Evolutionary conservation across 225 moss, liverwort and hornwort genomes (phyloP).

Genomic region (Sphagnum tenellum): DNA sequence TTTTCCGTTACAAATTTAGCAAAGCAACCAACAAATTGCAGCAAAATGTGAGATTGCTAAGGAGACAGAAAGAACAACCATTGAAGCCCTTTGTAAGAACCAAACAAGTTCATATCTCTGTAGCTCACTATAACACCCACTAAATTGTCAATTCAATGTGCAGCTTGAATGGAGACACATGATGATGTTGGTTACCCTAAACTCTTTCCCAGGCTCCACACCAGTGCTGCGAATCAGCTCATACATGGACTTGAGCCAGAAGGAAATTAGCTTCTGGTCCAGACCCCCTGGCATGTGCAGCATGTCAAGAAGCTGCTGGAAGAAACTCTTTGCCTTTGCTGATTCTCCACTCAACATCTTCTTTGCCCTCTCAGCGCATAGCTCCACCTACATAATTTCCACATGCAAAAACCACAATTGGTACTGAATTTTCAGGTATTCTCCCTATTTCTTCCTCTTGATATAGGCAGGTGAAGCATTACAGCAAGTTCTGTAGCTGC

Average conservation of each 20-base stretch:
- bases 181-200: conserved; percentile 54
- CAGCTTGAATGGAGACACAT: not conserved
- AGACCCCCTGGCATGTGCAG: conserved; percentile 68
- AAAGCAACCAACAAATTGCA: no score
- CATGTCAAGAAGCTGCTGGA: conserved; percentile 46
- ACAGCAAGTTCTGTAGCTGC: no score
- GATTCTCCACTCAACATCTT: conserved; percentile 38
- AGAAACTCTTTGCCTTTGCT: conserved; percentile 34
- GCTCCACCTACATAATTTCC: conserved; percentile 34
- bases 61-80: no score
- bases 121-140: no score
- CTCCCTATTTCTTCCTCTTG: no score
- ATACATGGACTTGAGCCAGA: conserved; percentile 74
- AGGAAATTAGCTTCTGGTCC: conserved; percentile 71
- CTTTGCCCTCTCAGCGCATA: conserved; percentile 52
- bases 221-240: conserved; percentile 87
- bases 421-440: no score
- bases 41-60: no score
- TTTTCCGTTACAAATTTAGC: no score
- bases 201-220: conserved; percentile 96
- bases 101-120: no score
- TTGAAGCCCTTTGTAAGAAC: no score
- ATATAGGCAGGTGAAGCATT: no score
- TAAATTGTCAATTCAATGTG: not conserved
- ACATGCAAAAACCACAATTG: no score